These are phyloP conservation scores for Climacium dendroides DNA, from an alignment of 225 moss, liverwort and hornwort species.

Conservation along the genomic window DNA sequence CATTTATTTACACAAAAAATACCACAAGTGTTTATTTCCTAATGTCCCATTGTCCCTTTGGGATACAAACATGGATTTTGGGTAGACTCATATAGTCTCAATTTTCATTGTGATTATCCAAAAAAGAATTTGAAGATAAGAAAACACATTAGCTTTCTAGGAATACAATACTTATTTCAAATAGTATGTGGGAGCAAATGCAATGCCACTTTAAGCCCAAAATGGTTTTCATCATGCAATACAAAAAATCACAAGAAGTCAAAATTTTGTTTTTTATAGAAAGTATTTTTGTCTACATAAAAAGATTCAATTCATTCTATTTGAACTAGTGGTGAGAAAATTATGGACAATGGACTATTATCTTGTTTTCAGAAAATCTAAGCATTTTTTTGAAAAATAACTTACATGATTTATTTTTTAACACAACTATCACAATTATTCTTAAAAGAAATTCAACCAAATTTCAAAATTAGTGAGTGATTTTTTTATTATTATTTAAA, in stretches of 20 bases:
- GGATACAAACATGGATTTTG: background rate
- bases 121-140: too few relatives aligned
- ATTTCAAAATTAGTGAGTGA: too few relatives aligned
- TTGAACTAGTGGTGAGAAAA: background rate
- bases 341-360: too few relatives aligned
- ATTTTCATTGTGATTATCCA: background rate
- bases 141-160: fast-evolving
- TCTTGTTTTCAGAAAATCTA: background rate
- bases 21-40: background rate
- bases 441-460: background rate
- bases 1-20: background rate
- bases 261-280: too few relatives aligned
- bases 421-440: background rate
- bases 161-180: background rate
- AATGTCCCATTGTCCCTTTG: too few relatives aligned
- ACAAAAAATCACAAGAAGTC: too few relatives aligned
- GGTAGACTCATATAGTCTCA: background rate
- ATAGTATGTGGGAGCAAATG: fast-evolving
- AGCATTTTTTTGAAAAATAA: background rate
- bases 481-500: too few relatives aligned
- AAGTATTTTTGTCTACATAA: background rate
- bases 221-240: fast-evolving
- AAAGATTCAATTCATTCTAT: background rate
- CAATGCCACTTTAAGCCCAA: background rate
- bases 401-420: background rate